Evolutionary conservation across 2,329 filamentous ascomycete species (phyloP), one percentile per base, ranked within the genome.

Genomic region (Coniochaeta sp.): DNA sequence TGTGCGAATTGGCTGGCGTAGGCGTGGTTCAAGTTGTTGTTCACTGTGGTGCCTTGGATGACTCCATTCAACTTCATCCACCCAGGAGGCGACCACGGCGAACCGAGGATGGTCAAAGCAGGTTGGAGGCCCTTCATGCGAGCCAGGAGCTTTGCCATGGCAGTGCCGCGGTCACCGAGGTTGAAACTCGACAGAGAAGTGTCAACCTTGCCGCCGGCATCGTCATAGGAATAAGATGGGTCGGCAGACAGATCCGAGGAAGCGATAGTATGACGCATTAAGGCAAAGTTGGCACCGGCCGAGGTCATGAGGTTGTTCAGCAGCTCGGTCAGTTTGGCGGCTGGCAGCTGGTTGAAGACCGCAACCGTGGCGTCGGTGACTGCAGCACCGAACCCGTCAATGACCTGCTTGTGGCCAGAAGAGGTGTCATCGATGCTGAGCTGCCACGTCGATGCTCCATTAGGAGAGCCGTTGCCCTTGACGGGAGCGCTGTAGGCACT

Each of bases 351-450:
- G 59, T 72, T 72, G 63, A 77, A 70, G 26, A 74, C 73, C 30
- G 70, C 67, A 10, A 77, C 73, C 5, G 75, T 77, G 34, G 73
- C 71, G 58, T 78, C 75, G 2, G 75, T 77, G 30, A 77, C 73
- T 10, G 73, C 68, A 6, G 73, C 75, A n/a, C 75, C 75, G 59
- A 78, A 78, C 4, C 75, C 74, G 50, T 67, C 71, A 65, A 78
- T 65, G 14, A 63, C 71, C 65, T 78, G 76, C 62, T 74, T 77
- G 61, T 72, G 62, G 17, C 75, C 75, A 4, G 68, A 61, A 1
- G 68, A 40, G 22, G 72, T 72, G 63, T 78, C 76, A 59, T 76
- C 71, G 57, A 77, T 70, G 60, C 64, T 72, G 42, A 77, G 68
- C 24, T 67, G 61, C 75, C 75, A 77, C 42, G 67, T 72, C 42